These are phyloP conservation scores for Vigna unguiculata DNA, from an alignment of 306 rosid species.

Conservation along the genomic window DNA sequence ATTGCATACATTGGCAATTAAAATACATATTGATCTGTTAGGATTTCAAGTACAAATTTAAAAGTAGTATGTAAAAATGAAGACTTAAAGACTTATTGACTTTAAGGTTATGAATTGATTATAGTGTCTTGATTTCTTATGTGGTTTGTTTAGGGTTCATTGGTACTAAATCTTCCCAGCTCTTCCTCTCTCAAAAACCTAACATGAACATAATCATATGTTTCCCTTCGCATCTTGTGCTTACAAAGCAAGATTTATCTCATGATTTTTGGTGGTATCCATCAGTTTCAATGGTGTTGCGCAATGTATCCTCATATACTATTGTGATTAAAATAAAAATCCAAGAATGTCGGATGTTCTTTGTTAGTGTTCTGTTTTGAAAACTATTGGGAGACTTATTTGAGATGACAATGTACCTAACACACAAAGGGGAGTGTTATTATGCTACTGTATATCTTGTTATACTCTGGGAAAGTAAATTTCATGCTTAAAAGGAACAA, in stretches of 20 bases:
- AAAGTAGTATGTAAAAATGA: too few species aligned
- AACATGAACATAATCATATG: too few species aligned
- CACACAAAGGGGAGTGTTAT: not conserved
- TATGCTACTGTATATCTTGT: not conserved
- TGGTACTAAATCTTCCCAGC: too few species aligned
- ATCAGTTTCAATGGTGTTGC: not conserved
- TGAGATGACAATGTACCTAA: not conserved
- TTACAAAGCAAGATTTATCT: not conserved
- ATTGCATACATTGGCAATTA: not conserved
- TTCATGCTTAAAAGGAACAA: not conserved
- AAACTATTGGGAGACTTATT: not conserved
- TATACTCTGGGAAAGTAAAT: not conserved
- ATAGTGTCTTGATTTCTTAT: too few species aligned
- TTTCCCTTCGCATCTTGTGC: not conserved
- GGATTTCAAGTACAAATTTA: too few species aligned
- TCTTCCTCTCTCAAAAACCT: too few species aligned
- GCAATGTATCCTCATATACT: not conserved
- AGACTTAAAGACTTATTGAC: too few species aligned
- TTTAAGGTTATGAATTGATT: too few species aligned
- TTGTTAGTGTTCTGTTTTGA: not conserved
- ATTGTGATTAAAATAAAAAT: not conserved
- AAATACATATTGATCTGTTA: too few species aligned
- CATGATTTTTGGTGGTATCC: slow-evolving; percentile 13
- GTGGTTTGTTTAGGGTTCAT: too few species aligned
- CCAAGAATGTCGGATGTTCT: not conserved